Evolutionary conservation across 1,284 basidiomycete genomes (phyloP).

Genomic region (Ustilago sp.): DNA sequence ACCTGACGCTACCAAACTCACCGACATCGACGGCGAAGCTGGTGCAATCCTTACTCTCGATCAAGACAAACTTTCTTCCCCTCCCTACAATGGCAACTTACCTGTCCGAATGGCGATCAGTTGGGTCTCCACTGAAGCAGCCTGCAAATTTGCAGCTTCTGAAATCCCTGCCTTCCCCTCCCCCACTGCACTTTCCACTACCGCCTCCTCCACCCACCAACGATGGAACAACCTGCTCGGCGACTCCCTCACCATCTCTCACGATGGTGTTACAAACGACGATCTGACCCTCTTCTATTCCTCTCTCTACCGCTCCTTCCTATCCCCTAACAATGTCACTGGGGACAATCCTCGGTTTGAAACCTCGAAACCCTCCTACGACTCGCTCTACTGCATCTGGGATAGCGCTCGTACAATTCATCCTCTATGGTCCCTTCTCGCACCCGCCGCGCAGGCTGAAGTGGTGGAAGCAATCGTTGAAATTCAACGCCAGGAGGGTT

Average conservation of each 20-base stretch:
- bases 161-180: conserved; percentile 32
- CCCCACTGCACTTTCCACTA: conserved; percentile 9
- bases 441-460: conserved; percentile 30
- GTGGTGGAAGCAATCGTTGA: conserved; percentile 63
- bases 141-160: conserved; percentile 32
- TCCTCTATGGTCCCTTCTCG: conserved; percentile 36
- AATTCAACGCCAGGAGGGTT: conserved; percentile 74
- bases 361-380: conserved; percentile 76
- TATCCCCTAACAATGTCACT: conserved; percentile 78
- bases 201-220: conserved; percentile 7
- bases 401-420: conserved; percentile 64
- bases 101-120: conserved; percentile 41
- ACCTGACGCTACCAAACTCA: conserved; percentile 1
- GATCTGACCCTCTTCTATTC: conserved; percentile 74
- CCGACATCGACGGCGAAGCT: conserved; percentile 16
- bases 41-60: conserved; percentile 25
- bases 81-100: conserved; percentile 3
- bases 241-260: conserved; percentile 17
- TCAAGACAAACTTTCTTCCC: conserved; percentile 7
- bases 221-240: conserved; percentile 36
- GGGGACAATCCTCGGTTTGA: conserved; percentile 79
- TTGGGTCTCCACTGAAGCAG: conserved; percentile 34
- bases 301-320: conserved; percentile 76
- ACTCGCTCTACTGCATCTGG: conserved; percentile 76
- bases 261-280: conserved; percentile 21